These are phyloP conservation scores for Trichoderma asperellum DNA, from an alignment of 2,329 filamentous ascomycete species.

Conservation along the genomic window DNA sequence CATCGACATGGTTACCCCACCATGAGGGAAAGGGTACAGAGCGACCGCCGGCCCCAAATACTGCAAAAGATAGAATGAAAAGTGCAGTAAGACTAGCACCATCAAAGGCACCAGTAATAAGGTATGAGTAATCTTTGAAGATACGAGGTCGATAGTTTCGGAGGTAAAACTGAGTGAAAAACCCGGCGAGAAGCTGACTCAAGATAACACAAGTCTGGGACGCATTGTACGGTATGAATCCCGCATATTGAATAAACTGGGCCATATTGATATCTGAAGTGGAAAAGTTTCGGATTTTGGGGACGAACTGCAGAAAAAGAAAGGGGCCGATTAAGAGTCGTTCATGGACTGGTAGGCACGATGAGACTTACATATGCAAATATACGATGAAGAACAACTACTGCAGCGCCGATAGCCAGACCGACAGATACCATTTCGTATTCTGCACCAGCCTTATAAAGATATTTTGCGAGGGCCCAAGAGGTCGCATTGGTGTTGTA, in stretches of 20 bases:
- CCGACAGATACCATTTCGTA: slow-evolving; percentile 57
- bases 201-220: slow-evolving; percentile 60
- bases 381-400: slow-evolving; percentile 51
- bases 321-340: too few relatives aligned
- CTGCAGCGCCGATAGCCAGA: slow-evolving; percentile 50
- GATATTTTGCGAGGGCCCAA: slow-evolving; percentile 57
- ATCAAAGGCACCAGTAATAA: slow-evolving; percentile 57
- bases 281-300: slow-evolving; percentile 49
- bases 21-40: slow-evolving; percentile 53
- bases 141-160: slow-evolving; percentile 56
- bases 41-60: slow-evolving; percentile 55
- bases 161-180: slow-evolving; percentile 57
- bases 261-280: slow-evolving; percentile 54
- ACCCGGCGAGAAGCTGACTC: slow-evolving; percentile 50
- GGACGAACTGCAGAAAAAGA: slow-evolving; percentile 46
- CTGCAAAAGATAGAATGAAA: slow-evolving; percentile 60
- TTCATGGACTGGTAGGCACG: background rate
- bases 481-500: slow-evolving; percentile 53
- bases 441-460: slow-evolving; percentile 51
- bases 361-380: slow-evolving; percentile 44
- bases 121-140: slow-evolving; percentile 59
- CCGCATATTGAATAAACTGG: slow-evolving; percentile 58
- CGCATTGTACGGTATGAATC: slow-evolving; percentile 58
- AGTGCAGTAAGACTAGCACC: slow-evolving; percentile 53
- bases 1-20: slow-evolving; percentile 58